These are phyloP conservation scores for Petunia axillaris DNA, from an alignment of 257 asterid genomes.

Conservation along the genomic window DNA sequence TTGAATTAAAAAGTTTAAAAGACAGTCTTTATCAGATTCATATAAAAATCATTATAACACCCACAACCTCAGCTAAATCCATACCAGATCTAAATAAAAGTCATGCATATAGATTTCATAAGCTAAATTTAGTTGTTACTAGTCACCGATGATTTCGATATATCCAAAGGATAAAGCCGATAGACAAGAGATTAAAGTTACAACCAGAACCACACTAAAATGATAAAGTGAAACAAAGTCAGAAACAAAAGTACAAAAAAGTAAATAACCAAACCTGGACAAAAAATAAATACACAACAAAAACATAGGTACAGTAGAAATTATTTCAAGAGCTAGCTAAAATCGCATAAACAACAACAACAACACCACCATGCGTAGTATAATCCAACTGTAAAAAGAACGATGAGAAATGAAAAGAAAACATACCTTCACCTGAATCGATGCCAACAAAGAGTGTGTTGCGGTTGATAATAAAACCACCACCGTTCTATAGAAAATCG, in stretches of 20 bases:
- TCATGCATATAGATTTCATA: slow-evolving; percentile 23
- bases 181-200: not conserved
- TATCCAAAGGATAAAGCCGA: not conserved
- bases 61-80: slow-evolving; percentile 18
- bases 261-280: not conserved
- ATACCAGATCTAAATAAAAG: slow-evolving; percentile 1
- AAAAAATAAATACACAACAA: not conserved
- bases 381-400: not conserved
- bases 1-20: slow-evolving; percentile 25
- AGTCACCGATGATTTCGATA: not conserved
- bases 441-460: not conserved
- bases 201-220: not conserved
- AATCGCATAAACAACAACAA: not conserved
- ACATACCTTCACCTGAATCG: not conserved
- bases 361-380: not conserved
- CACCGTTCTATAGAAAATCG: not conserved
- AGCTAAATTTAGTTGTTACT: slow-evolving; percentile 53
- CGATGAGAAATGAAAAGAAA: not conserved
- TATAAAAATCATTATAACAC: slow-evolving; percentile 29
- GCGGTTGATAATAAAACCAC: not conserved
- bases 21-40: not conserved
- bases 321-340: not conserved
- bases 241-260: not conserved
- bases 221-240: not conserved
- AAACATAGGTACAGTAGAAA: too few relatives aligned